Evolutionary conservation across 345 rosid genomes (phyloP).

Genomic region (Ceriops decandra): DNA sequence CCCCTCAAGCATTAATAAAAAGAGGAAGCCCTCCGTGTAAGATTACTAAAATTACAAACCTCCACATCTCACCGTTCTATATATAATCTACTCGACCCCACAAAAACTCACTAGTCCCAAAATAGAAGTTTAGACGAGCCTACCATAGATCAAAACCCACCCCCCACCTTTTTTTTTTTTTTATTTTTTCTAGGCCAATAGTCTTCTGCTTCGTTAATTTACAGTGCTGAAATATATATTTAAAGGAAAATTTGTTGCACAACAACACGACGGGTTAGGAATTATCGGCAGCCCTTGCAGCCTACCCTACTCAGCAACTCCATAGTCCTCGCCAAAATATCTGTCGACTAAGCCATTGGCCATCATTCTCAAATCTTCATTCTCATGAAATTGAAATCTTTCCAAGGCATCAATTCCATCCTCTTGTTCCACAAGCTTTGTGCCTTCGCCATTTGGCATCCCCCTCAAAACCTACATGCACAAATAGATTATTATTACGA

Average conservation of each 20-base stretch:
- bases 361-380: slow-evolving; percentile 88
- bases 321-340: slow-evolving; percentile 91
- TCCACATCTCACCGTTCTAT: no score
- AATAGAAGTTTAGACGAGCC: background rate
- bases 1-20: no score
- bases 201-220: background rate
- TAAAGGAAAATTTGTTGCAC: background rate
- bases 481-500: background rate
- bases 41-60: background rate
- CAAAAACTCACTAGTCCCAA: background rate
- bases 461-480: slow-evolving; percentile 74
- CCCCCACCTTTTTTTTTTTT: no score
- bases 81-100: background rate
- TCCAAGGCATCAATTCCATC: slow-evolving; percentile 99
- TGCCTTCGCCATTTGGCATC: slow-evolving; percentile 83
- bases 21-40: no score
- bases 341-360: slow-evolving; percentile 84
- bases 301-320: slow-evolving; percentile 42
- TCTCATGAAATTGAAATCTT: slow-evolving; percentile 92
- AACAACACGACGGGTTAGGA: no score
- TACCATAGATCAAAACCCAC: background rate
- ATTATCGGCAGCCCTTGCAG: background rate
- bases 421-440: slow-evolving; percentile 80
- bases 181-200: background rate
- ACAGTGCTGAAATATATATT: background rate